Conservation (phyloP, 495 filamentous ascomycete species). For the Tuber borchii region DNA sequence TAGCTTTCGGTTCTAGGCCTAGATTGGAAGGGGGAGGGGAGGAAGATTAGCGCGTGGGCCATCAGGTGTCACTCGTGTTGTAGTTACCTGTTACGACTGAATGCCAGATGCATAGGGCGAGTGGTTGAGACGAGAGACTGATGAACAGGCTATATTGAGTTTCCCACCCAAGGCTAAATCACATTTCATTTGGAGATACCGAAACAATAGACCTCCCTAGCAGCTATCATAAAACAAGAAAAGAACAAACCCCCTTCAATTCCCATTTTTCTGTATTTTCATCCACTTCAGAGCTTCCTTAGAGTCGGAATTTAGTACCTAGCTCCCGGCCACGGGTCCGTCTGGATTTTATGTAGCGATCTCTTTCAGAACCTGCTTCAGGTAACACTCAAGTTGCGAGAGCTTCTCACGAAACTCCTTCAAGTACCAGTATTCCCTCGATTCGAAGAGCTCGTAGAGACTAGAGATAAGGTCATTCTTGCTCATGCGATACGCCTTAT, state of each 20-base stretch:
- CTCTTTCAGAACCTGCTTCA: slow-evolving; percentile 73
- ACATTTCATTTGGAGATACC: neutral
- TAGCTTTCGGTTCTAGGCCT: no score
- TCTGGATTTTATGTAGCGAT: slow-evolving; percentile 70
- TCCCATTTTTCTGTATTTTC: neutral
- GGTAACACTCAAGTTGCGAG: slow-evolving; percentile 80
- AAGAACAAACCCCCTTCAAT: neutral
- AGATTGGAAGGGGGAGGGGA: no score
- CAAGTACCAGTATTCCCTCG: slow-evolving; percentile 81
- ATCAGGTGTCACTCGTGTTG: no score
- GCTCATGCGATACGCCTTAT: slow-evolving; percentile 64
- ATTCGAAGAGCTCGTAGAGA: slow-evolving; percentile 71
- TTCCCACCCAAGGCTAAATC: neutral
- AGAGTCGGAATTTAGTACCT: slow-evolving; percentile 67
- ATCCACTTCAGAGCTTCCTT: slow-evolving; percentile 40
- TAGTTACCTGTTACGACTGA: no score
- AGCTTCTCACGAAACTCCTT: slow-evolving; percentile 64
- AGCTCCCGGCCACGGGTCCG: slow-evolving; percentile 72
- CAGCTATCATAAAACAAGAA: neutral
- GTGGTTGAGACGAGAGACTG: no score
- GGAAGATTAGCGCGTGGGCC: no score
- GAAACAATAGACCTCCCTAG: neutral
- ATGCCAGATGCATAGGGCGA: no score
- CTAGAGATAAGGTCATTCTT: slow-evolving; percentile 76
- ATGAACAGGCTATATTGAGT: neutral